Evolutionary conservation across 2,329 filamentous ascomycete genomes (phyloP).

Genomic region (Ceratocystis lukuohia): DNA sequence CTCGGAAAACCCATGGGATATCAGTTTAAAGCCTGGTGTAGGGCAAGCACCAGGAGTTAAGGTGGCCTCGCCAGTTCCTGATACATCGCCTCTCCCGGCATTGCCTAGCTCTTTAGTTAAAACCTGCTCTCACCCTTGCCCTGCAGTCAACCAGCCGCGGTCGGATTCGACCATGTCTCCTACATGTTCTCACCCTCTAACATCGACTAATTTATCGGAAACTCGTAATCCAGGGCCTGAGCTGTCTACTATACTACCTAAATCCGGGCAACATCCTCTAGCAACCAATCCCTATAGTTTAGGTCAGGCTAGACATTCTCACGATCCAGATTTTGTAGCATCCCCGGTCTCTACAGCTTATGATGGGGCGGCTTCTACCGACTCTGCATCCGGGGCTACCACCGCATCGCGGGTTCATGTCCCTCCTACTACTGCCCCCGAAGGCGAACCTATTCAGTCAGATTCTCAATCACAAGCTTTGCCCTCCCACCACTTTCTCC

Average conservation of each 20-base stretch:
- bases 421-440: constrained; percentile 9
- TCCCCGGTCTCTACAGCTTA: background rate
- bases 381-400: background rate
- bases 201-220: background rate
- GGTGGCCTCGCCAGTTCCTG: background rate
- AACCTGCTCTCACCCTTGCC: background rate
- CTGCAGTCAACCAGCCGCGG: background rate
- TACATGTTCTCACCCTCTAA: background rate
- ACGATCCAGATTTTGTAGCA: background rate
- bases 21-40: constrained; percentile 23
- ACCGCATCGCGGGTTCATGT: background rate
- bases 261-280: background rate
- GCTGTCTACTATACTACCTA: background rate
- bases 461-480: background rate
- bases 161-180: background rate
- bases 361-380: background rate
- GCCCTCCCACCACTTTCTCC: background rate
- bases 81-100: background rate
- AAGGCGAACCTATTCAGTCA: background rate
- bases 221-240: background rate
- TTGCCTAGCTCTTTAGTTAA: background rate
- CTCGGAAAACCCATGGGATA: constrained; percentile 33
- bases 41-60: constrained; percentile 19
- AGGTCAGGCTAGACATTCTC: background rate
- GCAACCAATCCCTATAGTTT: background rate